A percentile compares a stretch with the other conserved stretches of the same genome.
Conservation (phyloP, 108 stramenopile genomes). For the Pseudonitzschia multistriata region DNA sequence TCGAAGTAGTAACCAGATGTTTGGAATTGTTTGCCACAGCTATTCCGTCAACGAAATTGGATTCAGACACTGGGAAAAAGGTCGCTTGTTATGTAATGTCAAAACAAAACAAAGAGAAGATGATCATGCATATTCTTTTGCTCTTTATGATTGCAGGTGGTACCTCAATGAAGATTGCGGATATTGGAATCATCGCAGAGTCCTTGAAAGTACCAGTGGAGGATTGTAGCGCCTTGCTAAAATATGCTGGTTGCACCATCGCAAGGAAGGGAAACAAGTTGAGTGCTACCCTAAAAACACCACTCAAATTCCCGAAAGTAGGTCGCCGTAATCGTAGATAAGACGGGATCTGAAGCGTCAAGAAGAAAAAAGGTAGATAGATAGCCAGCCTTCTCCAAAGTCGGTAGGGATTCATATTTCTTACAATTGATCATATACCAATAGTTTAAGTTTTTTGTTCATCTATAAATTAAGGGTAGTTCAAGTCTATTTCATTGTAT, state of each 20-base stretch:
- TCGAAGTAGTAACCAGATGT: conserved; percentile 49
- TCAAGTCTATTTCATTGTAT: too few relatives aligned
- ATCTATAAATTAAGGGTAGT: too few relatives aligned
- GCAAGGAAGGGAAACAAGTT: conserved; percentile 43
- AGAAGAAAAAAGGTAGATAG: neutral
- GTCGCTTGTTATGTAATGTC: conserved; percentile 44
- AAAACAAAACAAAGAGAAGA: conserved; percentile 58
- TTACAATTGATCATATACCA: too few relatives aligned
- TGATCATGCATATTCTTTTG: conserved; percentile 56
- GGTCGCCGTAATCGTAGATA: conserved; percentile 17
- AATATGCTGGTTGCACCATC: conserved; percentile 73
- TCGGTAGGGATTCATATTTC: too few relatives aligned
- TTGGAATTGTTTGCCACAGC: conserved; percentile 63
- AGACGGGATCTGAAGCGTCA: too few relatives aligned
- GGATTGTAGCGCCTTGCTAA: conserved; percentile 49
- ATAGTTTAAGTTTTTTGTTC: too few relatives aligned
- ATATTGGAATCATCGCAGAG: conserved; percentile 52
- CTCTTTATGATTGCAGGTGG: conserved; percentile 66
- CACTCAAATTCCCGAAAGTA: conserved; percentile 66
- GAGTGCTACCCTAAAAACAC: conserved; percentile 54
- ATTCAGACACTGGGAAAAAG: conserved; percentile 24
- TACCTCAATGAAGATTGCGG: conserved; percentile 52
- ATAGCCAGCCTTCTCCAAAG: neutral
- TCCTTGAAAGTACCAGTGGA: conserved; percentile 61
- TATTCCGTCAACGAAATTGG: conserved; percentile 7